phyloP scores from a whole-genome alignment of 129 eudicot genomes.

The Lonicera japonica region DNA sequence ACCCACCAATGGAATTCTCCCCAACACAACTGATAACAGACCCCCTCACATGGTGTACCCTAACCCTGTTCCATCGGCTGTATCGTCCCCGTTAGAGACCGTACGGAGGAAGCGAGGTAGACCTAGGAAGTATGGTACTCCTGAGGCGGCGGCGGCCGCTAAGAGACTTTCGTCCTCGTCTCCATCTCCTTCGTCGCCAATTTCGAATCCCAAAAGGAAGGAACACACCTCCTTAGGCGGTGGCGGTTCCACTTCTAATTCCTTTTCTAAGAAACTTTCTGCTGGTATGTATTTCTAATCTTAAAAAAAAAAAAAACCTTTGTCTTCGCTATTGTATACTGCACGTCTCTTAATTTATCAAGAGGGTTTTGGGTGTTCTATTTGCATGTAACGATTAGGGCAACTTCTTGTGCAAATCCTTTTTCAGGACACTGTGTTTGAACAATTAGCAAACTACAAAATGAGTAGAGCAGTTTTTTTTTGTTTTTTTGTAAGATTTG shows the following conservation, averaged over 20 bases:
- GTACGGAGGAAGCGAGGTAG: constrained; percentile 63
- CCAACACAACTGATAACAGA: constrained; percentile 26
- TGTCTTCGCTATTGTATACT: too few relatives aligned
- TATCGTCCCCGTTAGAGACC: constrained; percentile 42
- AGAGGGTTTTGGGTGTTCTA: too few relatives aligned
- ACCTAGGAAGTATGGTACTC: constrained; percentile 65
- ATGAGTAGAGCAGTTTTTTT: too few relatives aligned
- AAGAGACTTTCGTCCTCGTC: constrained; percentile 36
- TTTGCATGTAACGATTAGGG: too few relatives aligned
- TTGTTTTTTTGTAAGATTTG: too few relatives aligned
- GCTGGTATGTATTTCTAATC: constrained; percentile 29
- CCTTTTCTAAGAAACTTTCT: constrained; percentile 43
- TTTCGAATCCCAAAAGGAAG: constrained; percentile 32
- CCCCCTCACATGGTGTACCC: constrained; percentile 37
- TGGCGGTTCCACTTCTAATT: constrained; percentile 18
- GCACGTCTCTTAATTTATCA: too few relatives aligned
- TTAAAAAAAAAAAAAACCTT: too few relatives aligned
- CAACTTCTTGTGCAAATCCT: too few relatives aligned
- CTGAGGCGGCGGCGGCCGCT: constrained; percentile 66
- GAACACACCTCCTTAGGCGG: constrained; percentile 25
- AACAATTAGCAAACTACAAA: too few relatives aligned
- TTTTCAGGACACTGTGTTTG: too few relatives aligned
- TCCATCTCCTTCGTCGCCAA: constrained; percentile 21
- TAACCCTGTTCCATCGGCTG: constrained; percentile 50
- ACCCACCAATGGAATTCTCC: constrained; percentile 43